phyloP scores from a whole-genome alignment of 2,329 filamentous ascomycete species.

The Colletotrichum brevisporum region DNA sequence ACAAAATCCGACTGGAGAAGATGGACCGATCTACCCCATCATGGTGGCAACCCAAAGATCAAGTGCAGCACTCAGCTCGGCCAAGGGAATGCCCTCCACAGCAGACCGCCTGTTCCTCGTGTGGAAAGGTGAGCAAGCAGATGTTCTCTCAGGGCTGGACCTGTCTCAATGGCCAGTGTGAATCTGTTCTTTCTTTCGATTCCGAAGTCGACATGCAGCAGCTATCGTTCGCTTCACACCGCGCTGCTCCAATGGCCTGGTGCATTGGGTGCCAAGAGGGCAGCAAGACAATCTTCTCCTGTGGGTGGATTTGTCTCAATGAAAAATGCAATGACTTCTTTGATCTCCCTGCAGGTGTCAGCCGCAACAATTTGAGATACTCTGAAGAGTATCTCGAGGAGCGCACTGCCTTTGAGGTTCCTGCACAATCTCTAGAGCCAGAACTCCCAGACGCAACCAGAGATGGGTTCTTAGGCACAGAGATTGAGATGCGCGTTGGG shows the following conservation, averaged over 20 bases:
- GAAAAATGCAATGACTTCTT: slow-evolving; percentile 66
- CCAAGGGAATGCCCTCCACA: slow-evolving; percentile 19
- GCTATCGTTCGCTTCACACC: slow-evolving; percentile 30
- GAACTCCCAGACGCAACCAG: slow-evolving; percentile 54
- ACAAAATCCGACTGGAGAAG: slow-evolving; percentile 77
- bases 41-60: slow-evolving; percentile 69
- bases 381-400: slow-evolving; percentile 70
- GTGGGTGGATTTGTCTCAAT: slow-evolving; percentile 49
- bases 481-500: slow-evolving; percentile 69
- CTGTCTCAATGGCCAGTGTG: slow-evolving; percentile 47
- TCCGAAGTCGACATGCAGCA: slow-evolving; percentile 7
- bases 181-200: slow-evolving; percentile 29
- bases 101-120: slow-evolving; percentile 55
- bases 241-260: slow-evolving; percentile 34
- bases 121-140: slow-evolving; percentile 54
- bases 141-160: slow-evolving; percentile 51
- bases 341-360: slow-evolving; percentile 48
- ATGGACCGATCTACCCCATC: slow-evolving; percentile 62
- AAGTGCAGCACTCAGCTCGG: slow-evolving; percentile 3
- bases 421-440: slow-evolving; percentile 52
- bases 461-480: slow-evolving; percentile 57
- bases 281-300: slow-evolving; percentile 54
- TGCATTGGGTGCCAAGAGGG: slow-evolving; percentile 52
- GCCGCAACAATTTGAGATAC: slow-evolving; percentile 60
- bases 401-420: slow-evolving; percentile 59